Evolutionary conservation across 352 stramenopile species (phyloP).

Genomic region (Pythium aristosporum): DNA sequence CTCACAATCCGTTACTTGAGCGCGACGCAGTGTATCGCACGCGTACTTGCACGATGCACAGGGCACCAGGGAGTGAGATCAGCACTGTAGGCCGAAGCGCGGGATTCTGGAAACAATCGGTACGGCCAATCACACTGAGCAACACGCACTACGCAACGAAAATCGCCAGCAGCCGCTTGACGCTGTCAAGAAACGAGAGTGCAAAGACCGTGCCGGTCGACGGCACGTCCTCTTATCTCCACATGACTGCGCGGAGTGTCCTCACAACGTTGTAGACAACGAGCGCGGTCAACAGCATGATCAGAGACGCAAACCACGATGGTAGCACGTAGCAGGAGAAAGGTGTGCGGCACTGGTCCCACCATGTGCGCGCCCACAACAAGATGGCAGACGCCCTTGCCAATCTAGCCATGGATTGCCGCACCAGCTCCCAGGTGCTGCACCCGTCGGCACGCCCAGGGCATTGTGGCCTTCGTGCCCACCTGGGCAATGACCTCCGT

Average conservation of each 20-base stretch:
- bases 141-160: slow-evolving; percentile 48
- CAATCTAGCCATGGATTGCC: too few species aligned
- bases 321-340: too few species aligned
- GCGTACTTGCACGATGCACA: slow-evolving; percentile 43
- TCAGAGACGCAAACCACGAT: too few species aligned
- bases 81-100: slow-evolving; percentile 70
- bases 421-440: too few species aligned
- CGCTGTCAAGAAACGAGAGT: slow-evolving; percentile 44
- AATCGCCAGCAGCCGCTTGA: slow-evolving; percentile 51
- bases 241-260: slow-evolving; percentile 58
- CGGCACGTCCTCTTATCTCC: slow-evolving; percentile 76
- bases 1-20: too few species aligned
- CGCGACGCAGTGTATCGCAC: slow-evolving; percentile 56
- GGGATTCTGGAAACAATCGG: slow-evolving; percentile 72
- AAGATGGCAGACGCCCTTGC: too few species aligned
- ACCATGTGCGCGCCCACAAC: too few species aligned
- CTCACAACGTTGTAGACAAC: slow-evolving; percentile 66
- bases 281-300: slow-evolving; percentile 59
- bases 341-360: too few species aligned
- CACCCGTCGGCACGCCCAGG: too few species aligned
- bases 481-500: too few species aligned
- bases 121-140: slow-evolving; percentile 61
- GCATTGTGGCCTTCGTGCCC: too few species aligned
- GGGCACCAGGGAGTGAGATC: slow-evolving; percentile 41
- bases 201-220: slow-evolving; percentile 50